Evolutionary conservation across 2,329 filamentous ascomycete genomes (phyloP).

Genomic region (Aspergillus ochraceus): DNA sequence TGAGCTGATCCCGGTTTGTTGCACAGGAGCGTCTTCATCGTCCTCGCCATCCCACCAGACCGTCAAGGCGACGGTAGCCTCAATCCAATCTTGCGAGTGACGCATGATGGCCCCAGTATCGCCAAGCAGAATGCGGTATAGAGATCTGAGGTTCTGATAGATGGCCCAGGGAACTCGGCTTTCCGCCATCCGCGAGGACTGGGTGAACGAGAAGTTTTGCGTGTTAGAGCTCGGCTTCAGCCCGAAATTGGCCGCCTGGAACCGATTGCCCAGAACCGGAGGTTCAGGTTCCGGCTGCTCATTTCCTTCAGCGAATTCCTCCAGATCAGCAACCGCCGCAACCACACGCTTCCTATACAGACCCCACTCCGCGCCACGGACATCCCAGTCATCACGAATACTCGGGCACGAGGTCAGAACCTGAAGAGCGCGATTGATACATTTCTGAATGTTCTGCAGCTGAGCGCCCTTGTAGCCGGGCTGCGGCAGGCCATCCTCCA

Average conservation of each 20-base stretch:
- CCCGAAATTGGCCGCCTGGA: conserved; percentile 51
- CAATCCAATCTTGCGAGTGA: conserved; percentile 85
- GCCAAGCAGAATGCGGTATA: conserved; percentile 81
- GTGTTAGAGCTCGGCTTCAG: conserved; percentile 41
- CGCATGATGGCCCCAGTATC: conserved; percentile 72
- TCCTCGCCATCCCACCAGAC: conserved; percentile 91
- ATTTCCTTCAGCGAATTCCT: conserved; percentile 75
- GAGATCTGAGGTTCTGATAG: conserved; percentile 76
- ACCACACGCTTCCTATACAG: conserved; percentile 76
- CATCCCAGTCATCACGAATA: conserved; percentile 70
- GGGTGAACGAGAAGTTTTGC: conserved; percentile 62
- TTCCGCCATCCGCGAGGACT: conserved; percentile 70
- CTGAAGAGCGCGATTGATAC: conserved; percentile 66
- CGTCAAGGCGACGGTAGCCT: conserved; percentile 78
- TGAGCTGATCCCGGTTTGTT: conserved; percentile 7
- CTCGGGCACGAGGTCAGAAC: conserved; percentile 74
- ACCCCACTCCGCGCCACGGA: conserved; percentile 77
- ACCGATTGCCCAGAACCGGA: conserved; percentile 42
- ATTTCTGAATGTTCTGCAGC: conserved; percentile 74
- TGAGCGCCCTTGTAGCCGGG: conserved; percentile 72
- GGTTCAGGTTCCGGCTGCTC: conserved; percentile 48
- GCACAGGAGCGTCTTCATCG: conserved; percentile 47
- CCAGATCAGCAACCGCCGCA: conserved; percentile 68
- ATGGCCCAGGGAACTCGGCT: conserved; percentile 87
- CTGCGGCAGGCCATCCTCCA: conserved; percentile 63